Evolutionary conservation across 2,329 filamentous ascomycete species (phyloP).

Genomic region (Aspergillus aculeatus): DNA sequence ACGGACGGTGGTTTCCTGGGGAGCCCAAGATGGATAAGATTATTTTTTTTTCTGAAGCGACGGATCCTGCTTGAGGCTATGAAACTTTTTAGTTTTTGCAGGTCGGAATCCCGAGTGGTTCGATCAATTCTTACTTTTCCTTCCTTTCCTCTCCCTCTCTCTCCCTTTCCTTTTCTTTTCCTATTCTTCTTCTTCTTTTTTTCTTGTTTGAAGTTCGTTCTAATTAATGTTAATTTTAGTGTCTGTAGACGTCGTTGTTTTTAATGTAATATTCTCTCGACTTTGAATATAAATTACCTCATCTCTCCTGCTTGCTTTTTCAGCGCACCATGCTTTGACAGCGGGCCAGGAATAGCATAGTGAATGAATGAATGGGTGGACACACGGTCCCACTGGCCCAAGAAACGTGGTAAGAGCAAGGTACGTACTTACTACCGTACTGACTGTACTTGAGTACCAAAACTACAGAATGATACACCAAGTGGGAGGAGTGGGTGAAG

Average conservation of each 20-base stretch:
- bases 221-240: no score
- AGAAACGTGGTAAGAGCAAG: conserved; percentile 5
- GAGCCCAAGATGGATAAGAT: background rate
- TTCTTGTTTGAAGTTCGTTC: background rate
- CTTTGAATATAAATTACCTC: no score
- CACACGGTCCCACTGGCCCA: conserved; percentile 17
- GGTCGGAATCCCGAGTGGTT: no score
- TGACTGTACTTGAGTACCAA: no score
- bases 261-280: no score
- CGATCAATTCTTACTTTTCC: background rate
- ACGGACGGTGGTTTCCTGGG: background rate
- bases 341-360: conserved; percentile 15
- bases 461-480: background rate
- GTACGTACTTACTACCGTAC: background rate
- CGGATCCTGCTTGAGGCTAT: conserved; percentile 12
- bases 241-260: no score
- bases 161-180: background rate
- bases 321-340: conserved; percentile 18
- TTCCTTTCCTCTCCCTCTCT: background rate
- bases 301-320: background rate
- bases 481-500: background rate
- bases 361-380: conserved; percentile 1
- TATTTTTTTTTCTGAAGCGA: conserved; percentile 1
- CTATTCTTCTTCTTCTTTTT: background rate
- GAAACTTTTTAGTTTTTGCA: background rate